phyloP scores from a whole-genome alignment of 2,329 filamentous ascomycete genomes.

The Stachybotrys chartarum region DNA sequence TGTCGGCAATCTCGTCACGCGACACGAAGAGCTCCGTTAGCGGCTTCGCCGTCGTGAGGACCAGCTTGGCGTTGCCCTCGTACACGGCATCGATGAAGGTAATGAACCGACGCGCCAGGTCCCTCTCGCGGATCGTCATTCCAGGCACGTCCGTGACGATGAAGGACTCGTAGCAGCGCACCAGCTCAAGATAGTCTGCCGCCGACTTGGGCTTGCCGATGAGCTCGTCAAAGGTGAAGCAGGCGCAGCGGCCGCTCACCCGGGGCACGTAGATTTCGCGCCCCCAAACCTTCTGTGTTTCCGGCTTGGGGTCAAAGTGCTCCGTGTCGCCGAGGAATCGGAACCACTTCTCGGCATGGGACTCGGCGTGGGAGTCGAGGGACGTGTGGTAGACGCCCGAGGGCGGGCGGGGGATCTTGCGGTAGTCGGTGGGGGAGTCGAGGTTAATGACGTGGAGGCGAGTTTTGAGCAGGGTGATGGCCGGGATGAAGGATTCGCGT shows the following conservation, averaged over 20 bases:
- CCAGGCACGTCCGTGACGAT: slow-evolving; percentile 85
- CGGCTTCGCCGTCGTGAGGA: slow-evolving; percentile 83
- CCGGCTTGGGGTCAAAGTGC: slow-evolving; percentile 65
- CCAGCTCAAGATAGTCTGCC: slow-evolving; percentile 90
- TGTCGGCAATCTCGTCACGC: slow-evolving; percentile 56
- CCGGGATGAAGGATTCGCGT: slow-evolving; percentile 88
- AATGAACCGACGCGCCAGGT: slow-evolving; percentile 88
- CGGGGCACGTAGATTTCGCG: slow-evolving; percentile 80
- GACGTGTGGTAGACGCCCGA: slow-evolving; percentile 92
- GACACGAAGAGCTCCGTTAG: slow-evolving; percentile 82
- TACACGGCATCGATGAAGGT: slow-evolving; percentile 97
- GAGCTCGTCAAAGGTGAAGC: slow-evolving; percentile 88
- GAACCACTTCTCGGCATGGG: slow-evolving; percentile 93
- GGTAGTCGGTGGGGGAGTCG: slow-evolving; percentile 92
- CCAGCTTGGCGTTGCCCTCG: slow-evolving; percentile 86
- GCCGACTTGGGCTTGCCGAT: slow-evolving; percentile 85
- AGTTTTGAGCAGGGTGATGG: slow-evolving; percentile 83
- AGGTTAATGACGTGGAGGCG: slow-evolving; percentile 87
- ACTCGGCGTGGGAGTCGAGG: slow-evolving; percentile 67
- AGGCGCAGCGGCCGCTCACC: slow-evolving; percentile 80
- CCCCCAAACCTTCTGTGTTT: slow-evolving; percentile 85
- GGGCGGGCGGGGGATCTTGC: slow-evolving; percentile 88
- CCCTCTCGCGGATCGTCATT: slow-evolving; percentile 81
- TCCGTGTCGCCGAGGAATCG: slow-evolving; percentile 82
- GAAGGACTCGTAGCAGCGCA: slow-evolving; percentile 84